These are phyloP conservation scores for Triticum urartu DNA, from an alignment of 176 grass and related monocot species.

Conservation along the genomic window DNA sequence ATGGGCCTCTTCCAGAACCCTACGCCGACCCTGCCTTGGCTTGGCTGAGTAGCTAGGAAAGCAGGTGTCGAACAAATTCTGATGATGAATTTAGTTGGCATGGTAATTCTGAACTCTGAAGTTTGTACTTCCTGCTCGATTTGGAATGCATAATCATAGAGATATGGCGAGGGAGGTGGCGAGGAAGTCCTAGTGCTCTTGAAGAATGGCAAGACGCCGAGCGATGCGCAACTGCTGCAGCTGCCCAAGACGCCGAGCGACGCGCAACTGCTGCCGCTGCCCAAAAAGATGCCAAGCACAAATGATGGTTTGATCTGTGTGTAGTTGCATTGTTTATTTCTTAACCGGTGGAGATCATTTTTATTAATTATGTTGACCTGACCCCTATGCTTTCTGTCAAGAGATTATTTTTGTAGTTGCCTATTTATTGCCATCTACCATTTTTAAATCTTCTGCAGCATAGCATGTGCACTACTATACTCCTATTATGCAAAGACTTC, in stretches of 20 bases:
- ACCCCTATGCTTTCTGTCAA: too few species aligned
- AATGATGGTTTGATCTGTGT: too few species aligned
- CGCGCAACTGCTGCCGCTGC: too few species aligned
- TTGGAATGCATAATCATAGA: conserved; percentile 55
- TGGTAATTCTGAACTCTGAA: neutral
- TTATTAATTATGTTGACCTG: too few species aligned
- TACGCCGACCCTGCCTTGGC: conserved; percentile 36
- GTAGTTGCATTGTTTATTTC: too few species aligned
- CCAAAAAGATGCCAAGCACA: conserved; percentile 63
- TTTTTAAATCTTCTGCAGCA: too few species aligned
- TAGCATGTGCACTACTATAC: too few species aligned
- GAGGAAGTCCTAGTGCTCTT: conserved; percentile 76
- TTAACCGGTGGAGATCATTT: neutral
- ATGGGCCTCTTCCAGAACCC: conserved; percentile 91
- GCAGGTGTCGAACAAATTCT: conserved; percentile 26
- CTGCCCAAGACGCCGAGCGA: conserved; percentile 10
- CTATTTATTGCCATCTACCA: too few species aligned
- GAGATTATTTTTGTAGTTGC: too few species aligned
- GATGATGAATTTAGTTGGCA: neutral
- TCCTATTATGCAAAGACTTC: too few species aligned
- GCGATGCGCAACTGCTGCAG: conserved; percentile 41
- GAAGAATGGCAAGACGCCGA: conserved; percentile 69
- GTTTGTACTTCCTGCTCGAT: neutral
- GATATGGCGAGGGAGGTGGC: conserved; percentile 74
- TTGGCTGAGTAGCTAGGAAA: conserved; percentile 69